Percentiles rank a stretch among this genome's conserved stretches.
These are phyloP conservation scores for Hymenoscyphus salicellus DNA, from an alignment of 2,329 filamentous ascomycete genomes.

Conservation along the genomic window DNA sequence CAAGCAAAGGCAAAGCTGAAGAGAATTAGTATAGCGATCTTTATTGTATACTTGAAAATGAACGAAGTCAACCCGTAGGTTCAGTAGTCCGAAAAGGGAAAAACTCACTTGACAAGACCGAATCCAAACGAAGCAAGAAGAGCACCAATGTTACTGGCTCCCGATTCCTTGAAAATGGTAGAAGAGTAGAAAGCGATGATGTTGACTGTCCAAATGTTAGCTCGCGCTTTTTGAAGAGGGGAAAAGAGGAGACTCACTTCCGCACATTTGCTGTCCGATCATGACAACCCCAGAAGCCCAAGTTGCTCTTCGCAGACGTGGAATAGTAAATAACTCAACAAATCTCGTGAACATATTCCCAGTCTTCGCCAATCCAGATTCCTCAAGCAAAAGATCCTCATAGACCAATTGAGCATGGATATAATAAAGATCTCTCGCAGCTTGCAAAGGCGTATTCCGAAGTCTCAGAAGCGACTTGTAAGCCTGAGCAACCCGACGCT, in stretches of 20 bases:
- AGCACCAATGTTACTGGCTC: slow-evolving; percentile 52
- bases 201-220: slow-evolving; percentile 48
- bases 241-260: slow-evolving; percentile 13
- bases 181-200: slow-evolving; percentile 69
- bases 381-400: slow-evolving; percentile 28
- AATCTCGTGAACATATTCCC: slow-evolving; percentile 62
- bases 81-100: too few relatives aligned
- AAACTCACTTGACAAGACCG: slow-evolving; percentile 51
- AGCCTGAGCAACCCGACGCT: slow-evolving; percentile 44
- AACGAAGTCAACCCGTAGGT: too few relatives aligned
- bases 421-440: slow-evolving; percentile 61
- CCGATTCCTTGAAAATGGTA: slow-evolving; percentile 56
- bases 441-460: slow-evolving; percentile 57
- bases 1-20: slow-evolving; percentile 54
- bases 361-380: slow-evolving; percentile 42
- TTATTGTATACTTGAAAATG: neutral
- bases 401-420: slow-evolving; percentile 50
- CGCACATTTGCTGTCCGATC: slow-evolving; percentile 44
- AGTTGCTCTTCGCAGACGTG: slow-evolving; percentile 68
- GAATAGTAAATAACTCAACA: slow-evolving; percentile 64
- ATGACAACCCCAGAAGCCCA: slow-evolving; percentile 76
- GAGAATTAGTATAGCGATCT: neutral
- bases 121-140: slow-evolving; percentile 62
- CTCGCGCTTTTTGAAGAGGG: neutral
- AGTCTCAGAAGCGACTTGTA: slow-evolving; percentile 58